Evolutionary conservation across 2,329 filamentous ascomycete species (phyloP), one percentile per base, ranked within the genome.

Genomic region (Penicillium corylophilum): DNA sequence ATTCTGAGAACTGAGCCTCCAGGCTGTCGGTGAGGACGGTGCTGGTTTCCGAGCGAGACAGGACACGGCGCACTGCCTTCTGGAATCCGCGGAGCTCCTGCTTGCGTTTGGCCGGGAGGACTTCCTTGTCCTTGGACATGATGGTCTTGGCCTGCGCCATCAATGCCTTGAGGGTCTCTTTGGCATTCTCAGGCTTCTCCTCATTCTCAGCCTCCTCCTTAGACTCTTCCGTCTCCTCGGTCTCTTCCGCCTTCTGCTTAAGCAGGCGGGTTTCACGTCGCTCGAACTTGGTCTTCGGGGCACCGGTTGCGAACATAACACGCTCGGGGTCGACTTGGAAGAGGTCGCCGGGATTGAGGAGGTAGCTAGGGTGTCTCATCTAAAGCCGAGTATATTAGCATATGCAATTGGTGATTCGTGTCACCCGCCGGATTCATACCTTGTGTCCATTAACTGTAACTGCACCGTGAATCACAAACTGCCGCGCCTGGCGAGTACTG

Each of bases 371-470:
- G 68, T 94, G 89, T 57, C 82, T 80, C 89, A 97, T 96, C 93
- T 96, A 62, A 8, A 29, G 22, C 5, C 15, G 41, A 31, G 26
- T 18, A 29, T 12, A n/a, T 43, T 43, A 43, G 10, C 7, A 41
- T 16, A 12, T 23, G 15, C 29, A 26, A 13, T 36, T 5, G 3
- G 13, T 20, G 22, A 1, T 23, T 12, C 12, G 5, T 6, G n/a
- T 7, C 1, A 26, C 8, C 9, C n/a, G 7, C 36, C 9, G 13
- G 38, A 45, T 22, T 24, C 54, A 48, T 73, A 95, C 92, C 84
- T 91, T 92, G 75, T 95, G 91, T 57, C 94, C 94, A 77, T 99
- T 99, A 69, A 99, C 94, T 67, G 86, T 95, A 56, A 99, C 94
- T 53, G 85, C 85, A 24, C 94, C 94, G 73, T 99, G 94, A 24